phyloP scores from a whole-genome alignment of 139 green algal species.

The Chlamydomonas incerta region DNA sequence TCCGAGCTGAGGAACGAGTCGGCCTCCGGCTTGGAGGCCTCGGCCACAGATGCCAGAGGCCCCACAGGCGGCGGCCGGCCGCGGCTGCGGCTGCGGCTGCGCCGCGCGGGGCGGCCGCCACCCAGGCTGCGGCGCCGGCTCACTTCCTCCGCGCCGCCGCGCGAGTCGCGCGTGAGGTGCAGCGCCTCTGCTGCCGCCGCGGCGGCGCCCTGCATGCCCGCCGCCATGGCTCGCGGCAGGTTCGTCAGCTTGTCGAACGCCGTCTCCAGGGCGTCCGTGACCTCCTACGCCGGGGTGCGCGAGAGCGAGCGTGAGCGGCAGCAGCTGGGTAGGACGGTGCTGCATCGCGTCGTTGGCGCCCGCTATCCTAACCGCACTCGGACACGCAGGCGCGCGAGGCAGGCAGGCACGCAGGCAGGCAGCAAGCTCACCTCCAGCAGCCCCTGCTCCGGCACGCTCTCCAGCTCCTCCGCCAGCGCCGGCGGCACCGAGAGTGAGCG shows the following conservation, averaged over 20 bases:
- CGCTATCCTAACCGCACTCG: too few species aligned
- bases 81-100: too few species aligned
- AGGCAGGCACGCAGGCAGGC: too few species aligned
- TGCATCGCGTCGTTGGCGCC: too few species aligned
- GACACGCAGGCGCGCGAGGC: too few species aligned
- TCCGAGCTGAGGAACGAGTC: conserved; percentile 24
- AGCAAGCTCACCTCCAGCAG: conserved; percentile 7
- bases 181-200: neutral
- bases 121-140: too few species aligned
- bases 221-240: neutral
- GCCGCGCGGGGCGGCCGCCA: too few species aligned
- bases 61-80: too few species aligned
- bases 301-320: too few species aligned
- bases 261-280: neutral
- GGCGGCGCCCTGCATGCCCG: conserved; percentile 9
- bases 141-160: too few species aligned
- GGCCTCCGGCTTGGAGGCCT: neutral
- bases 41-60: neutral
- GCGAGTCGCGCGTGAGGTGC: neutral
- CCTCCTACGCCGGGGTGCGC: conserved; percentile 1
- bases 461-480: neutral
- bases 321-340: too few species aligned
- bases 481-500: neutral
- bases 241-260: conserved; percentile 18
- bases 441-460: neutral